Percentiles rank a stretch among this genome's conserved stretches.
phyloP scores from a whole-genome alignment of 2,329 filamentous ascomycete genomes.

The Microcyclospora pomicola region DNA sequence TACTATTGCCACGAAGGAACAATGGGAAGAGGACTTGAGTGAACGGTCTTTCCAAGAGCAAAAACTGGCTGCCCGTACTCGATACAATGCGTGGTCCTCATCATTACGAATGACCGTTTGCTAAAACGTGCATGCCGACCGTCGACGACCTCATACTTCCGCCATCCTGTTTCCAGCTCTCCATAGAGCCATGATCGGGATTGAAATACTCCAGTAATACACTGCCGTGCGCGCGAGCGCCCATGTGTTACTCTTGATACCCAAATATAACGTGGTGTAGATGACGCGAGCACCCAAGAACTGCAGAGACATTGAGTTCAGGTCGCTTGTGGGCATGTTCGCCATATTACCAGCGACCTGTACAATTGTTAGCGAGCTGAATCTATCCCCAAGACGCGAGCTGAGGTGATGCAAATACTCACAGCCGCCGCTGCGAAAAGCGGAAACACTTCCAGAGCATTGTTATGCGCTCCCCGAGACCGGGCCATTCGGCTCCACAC shows the following conservation, averaged over 20 bases:
- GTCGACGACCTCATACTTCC: too few relatives aligned
- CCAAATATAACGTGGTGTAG: slow-evolving; percentile 13
- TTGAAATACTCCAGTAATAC: slow-evolving; percentile 14
- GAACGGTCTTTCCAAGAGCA: slow-evolving; percentile 3
- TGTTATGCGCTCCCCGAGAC: slow-evolving; percentile 28
- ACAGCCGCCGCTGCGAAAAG: slow-evolving; percentile 28
- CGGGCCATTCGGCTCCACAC: slow-evolving; percentile 14
- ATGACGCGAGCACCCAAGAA: slow-evolving; percentile 11
- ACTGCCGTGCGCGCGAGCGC: slow-evolving; percentile 12
- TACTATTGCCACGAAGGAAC: slow-evolving; percentile 7
- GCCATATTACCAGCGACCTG: slow-evolving; percentile 12
- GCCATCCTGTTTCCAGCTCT: slow-evolving; percentile 7
- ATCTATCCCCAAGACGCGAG: background rate
- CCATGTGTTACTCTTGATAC: slow-evolving; percentile 11
- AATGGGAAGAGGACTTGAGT: slow-evolving; percentile 9
- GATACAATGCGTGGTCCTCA: slow-evolving; percentile 7
- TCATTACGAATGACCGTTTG: slow-evolving; percentile 4
- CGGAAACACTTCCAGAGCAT: slow-evolving; percentile 31
- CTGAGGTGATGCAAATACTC: background rate
- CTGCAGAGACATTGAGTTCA: slow-evolving; percentile 9
- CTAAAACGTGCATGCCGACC: background rate
- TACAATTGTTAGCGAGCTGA: background rate
- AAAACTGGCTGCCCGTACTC: slow-evolving; percentile 1
- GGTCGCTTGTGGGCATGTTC: slow-evolving; percentile 9
- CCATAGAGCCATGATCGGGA: slow-evolving; percentile 14